phyloP scores from a whole-genome alignment of 345 rosid genomes.

The Sisymbrium altissimum region DNA sequence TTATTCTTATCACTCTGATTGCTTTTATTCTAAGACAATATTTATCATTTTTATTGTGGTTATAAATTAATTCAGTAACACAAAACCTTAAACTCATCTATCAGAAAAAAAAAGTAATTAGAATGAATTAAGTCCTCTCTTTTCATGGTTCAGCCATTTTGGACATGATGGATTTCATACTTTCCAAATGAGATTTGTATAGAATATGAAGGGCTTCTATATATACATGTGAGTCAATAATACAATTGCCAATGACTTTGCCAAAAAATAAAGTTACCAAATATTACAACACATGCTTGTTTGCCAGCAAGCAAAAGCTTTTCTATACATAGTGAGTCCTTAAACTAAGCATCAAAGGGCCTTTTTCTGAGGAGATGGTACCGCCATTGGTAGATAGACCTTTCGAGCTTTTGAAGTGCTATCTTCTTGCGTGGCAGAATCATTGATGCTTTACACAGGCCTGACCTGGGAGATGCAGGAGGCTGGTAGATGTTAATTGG shows the following conservation, averaged over 20 bases:
- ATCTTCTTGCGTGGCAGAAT: not conserved
- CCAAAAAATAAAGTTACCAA: not conserved
- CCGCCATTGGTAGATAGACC: not conserved
- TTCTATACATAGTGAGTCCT: conserved; percentile 12
- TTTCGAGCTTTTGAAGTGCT: not conserved
- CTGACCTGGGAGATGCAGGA: not conserved
- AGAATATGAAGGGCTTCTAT: not conserved
- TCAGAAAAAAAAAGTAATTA: not conserved
- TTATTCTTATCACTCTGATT: not conserved
- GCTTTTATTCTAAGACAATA: not conserved
- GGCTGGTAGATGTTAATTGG: conserved; percentile 3
- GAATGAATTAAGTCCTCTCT: not conserved
- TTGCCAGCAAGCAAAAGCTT: conserved; percentile 6
- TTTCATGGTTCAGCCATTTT: not conserved
- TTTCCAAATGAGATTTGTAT: too few relatives aligned
- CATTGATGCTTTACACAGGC: conserved; percentile 16
- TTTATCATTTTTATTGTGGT: not conserved
- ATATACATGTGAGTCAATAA: conserved; percentile 16
- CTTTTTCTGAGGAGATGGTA: not conserved
- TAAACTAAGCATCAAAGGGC: conserved; percentile 7
- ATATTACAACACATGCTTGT: conserved; percentile 19
- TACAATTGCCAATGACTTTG: conserved; percentile 17
- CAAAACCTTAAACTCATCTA: not conserved
- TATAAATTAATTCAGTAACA: not conserved
- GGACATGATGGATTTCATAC: not conserved